Conservation (phyloP, 1,139 yeast genomes). For the Candida sojae region DNA sequence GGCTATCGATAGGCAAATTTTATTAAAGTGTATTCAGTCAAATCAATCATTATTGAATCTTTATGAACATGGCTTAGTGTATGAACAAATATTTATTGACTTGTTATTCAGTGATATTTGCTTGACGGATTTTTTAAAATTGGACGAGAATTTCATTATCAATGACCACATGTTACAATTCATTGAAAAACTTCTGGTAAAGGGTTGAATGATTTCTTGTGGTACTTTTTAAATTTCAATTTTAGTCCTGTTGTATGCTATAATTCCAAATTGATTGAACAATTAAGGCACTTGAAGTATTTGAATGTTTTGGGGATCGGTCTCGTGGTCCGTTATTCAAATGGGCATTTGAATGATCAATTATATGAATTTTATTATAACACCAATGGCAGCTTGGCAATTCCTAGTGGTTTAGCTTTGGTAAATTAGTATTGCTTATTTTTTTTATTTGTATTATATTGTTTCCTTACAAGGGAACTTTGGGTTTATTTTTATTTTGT, state of each 20-base stretch:
- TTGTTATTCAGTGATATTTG: constrained; percentile 10
- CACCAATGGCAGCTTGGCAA: constrained; percentile 8
- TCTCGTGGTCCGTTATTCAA: constrained; percentile 7
- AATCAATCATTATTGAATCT: constrained; percentile 8
- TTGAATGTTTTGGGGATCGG: constrained; percentile 11
- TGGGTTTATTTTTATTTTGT: neutral
- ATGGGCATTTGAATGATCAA: constrained; percentile 1
- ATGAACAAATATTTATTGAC: constrained; percentile 8
- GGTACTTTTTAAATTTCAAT: constrained; percentile 11
- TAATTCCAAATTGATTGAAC: constrained; percentile 10
- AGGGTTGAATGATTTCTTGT: constrained; percentile 11
- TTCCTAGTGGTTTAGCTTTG: constrained; percentile 8
- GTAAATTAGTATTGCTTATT: neutral
- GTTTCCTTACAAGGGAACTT: neutral
- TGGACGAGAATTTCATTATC: constrained; percentile 10
- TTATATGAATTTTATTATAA: constrained; percentile 10
- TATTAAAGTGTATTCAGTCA: constrained; percentile 10
- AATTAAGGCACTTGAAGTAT: constrained; percentile 9
- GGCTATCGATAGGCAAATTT: constrained; percentile 8
- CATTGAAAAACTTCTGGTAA: constrained; percentile 7
- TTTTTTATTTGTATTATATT: neutral
- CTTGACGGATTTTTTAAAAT: constrained; percentile 9
- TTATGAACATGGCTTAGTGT: constrained; percentile 10
- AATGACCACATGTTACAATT: constrained; percentile 11
- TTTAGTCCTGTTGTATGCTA: constrained; percentile 10